Evolutionary conservation across 495 filamentous ascomycete genomes (phyloP).

Genomic region (Parathielavia hyrcaniae): DNA sequence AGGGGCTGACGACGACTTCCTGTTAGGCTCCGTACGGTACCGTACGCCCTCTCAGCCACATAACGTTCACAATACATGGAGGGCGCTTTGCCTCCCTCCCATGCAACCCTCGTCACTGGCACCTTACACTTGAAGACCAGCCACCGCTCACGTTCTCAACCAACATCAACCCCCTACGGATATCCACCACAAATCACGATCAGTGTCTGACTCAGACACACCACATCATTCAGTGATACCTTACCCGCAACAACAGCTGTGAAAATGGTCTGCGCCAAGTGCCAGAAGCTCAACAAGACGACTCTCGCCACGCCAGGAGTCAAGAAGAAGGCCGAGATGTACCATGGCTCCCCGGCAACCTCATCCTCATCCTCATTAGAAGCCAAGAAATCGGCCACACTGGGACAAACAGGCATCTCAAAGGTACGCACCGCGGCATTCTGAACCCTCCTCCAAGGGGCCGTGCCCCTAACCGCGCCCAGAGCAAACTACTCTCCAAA

Average conservation of each 20-base stretch:
- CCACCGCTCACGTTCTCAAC: too few relatives aligned
- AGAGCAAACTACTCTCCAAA: slow-evolving; percentile 65
- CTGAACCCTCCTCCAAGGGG: background rate
- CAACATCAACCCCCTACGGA: too few relatives aligned
- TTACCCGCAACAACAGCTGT: background rate
- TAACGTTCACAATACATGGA: too few relatives aligned
- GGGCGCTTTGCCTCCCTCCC: too few relatives aligned
- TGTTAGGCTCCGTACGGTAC: too few relatives aligned
- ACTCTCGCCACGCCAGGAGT: slow-evolving; percentile 62
- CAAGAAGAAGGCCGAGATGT: slow-evolving; percentile 66
- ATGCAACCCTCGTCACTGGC: too few relatives aligned
- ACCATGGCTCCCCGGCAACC: slow-evolving; percentile 56
- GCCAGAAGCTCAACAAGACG: slow-evolving; percentile 57
- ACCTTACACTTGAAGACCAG: too few relatives aligned
- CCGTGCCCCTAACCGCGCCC: slow-evolving; percentile 29
- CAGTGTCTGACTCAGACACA: background rate
- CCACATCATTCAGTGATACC: background rate
- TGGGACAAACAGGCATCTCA: slow-evolving; percentile 50
- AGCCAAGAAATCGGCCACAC: slow-evolving; percentile 45
- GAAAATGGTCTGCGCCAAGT: slow-evolving; percentile 65
- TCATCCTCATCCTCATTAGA: slow-evolving; percentile 35
- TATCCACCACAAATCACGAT: too few relatives aligned
- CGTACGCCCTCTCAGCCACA: too few relatives aligned
- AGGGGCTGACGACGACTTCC: too few relatives aligned
- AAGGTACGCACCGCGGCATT: slow-evolving; percentile 37